Conservation (phyloP, 108 stramenopile genomes). For the Cyclostephanos tholiformis region DNA sequence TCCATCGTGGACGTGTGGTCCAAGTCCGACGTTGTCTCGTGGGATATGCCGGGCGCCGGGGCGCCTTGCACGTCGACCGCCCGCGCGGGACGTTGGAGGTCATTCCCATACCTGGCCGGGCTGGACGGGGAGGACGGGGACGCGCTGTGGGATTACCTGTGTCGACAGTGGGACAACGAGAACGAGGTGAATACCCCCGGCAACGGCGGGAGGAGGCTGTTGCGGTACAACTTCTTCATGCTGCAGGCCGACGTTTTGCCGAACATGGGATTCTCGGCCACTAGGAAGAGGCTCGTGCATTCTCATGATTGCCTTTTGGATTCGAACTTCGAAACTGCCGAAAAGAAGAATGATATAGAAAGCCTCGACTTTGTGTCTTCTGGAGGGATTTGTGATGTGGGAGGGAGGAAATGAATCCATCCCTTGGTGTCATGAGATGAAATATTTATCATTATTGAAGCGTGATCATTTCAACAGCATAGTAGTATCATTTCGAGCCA, state of each 20-base stretch:
- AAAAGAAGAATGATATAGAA: not conserved
- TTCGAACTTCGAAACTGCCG: slow-evolving; percentile 22
- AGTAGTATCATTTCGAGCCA: too few species aligned
- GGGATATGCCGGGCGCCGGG: slow-evolving; percentile 83
- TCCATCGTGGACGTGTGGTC: slow-evolving; percentile 87
- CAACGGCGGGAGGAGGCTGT: slow-evolving; percentile 56
- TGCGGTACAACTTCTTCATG: slow-evolving; percentile 87
- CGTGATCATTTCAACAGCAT: too few species aligned
- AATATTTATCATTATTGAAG: too few species aligned
- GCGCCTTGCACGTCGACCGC: slow-evolving; percentile 83
- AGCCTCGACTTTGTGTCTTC: slow-evolving; percentile 13
- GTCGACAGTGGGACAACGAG: slow-evolving; percentile 78
- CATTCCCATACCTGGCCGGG: slow-evolving; percentile 82
- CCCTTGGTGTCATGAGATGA: too few species aligned
- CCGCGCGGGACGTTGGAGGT: slow-evolving; percentile 83
- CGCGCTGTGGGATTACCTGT: slow-evolving; percentile 80
- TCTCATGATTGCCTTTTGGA: slow-evolving; percentile 62
- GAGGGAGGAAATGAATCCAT: too few species aligned
- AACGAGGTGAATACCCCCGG: slow-evolving; percentile 47
- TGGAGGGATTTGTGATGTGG: slow-evolving; percentile 25
- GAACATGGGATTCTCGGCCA: slow-evolving; percentile 85
- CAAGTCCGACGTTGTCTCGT: slow-evolving; percentile 56
- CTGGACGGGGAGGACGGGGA: slow-evolving; percentile 78
- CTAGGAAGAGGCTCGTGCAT: slow-evolving; percentile 80
- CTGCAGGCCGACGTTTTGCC: slow-evolving; percentile 83